Base-by-base conservation (phyloP, 306 rosid genomes). In the Vigna reflexopilosa region DNA sequence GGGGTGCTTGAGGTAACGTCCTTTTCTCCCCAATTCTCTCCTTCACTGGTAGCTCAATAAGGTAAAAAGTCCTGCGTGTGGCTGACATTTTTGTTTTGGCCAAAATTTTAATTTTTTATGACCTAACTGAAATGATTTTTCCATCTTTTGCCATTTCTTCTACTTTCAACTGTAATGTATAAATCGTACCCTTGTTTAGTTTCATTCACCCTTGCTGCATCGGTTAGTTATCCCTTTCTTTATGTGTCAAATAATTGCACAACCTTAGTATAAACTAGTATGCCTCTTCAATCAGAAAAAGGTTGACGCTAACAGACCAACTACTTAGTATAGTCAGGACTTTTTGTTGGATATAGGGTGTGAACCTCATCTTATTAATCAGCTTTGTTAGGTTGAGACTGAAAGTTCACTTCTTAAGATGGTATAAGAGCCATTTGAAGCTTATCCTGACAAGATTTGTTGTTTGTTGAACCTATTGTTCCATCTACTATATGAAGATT, bases 1-100 rank as follows among this genome's bases (percentile, higher is more conserved):
- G 99, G 99, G 73, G 98, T 89, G 80, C 86, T 94, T 56, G 99
- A 95, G 97, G 99, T 95, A 82, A 80, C 72, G 22, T 70, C 45
- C 61, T 62, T 45, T 62, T 52, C 42, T 49, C n/a, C 7, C 34
- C 40, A 44, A 19, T 20, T 55, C 36, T 38, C 22, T 48, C 42
- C 9, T 59, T 34, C 42, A 12, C 49, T 67, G 61, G 58, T 28
- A 20, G 15, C 50, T 52, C 54, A 67, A 49, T 11, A 66, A 44
- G 44, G 32, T n/a, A 20, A 67, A 30, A 49, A 48, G 13, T 16
- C 20, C 44, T 30, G 22, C 48, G 44, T 76, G 69, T 47, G 9
- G 26, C 71, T 42, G 50, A 8, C 14, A 36, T 30, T 47, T 75
- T 44, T 58, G 20, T 59, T 72, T 57, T 57, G 7, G 59, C 30